Evolutionary conservation across 441 rosid species (phyloP).

Genomic region (Croton laevigatus): DNA sequence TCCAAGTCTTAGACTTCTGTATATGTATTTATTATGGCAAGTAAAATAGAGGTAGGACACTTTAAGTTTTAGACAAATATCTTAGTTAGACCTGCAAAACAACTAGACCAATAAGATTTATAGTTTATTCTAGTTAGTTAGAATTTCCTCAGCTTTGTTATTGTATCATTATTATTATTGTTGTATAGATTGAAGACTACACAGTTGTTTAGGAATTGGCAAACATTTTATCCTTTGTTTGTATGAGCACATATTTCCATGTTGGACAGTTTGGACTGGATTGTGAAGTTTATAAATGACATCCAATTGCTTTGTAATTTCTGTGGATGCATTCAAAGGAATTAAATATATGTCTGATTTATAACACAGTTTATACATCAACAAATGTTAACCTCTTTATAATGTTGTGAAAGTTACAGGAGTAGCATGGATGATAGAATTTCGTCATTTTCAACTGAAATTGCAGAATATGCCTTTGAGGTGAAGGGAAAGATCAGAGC

Average conservation of each 20-base stretch:
- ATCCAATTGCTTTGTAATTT: not conserved
- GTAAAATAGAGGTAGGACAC: not conserved
- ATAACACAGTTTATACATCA: not conserved
- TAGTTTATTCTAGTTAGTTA: not conserved
- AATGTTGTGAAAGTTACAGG: not conserved
- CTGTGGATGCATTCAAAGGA: not conserved
- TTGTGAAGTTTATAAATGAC: not conserved
- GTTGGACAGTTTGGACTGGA: not conserved
- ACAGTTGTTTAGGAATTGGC: not conserved
- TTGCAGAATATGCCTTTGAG: not conserved
- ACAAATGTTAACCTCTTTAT: not conserved
- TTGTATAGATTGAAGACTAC: not conserved
- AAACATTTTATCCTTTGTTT: not conserved
- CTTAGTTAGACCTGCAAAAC: not conserved
- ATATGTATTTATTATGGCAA: not conserved
- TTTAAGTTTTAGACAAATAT: not conserved
- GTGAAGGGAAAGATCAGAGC: slow-evolving; percentile 5
- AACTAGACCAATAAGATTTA: not conserved
- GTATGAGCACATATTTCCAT: not conserved
- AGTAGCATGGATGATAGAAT: not conserved
- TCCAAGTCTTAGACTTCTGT: not conserved
- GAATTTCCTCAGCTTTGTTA: not conserved
- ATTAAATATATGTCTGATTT: not conserved
- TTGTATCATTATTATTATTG: slow-evolving; percentile 1
- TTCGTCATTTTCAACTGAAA: not conserved